phyloP scores from a whole-genome alignment of 192 early-diverging fungal species.

The Rhizophagus sp. region DNA sequence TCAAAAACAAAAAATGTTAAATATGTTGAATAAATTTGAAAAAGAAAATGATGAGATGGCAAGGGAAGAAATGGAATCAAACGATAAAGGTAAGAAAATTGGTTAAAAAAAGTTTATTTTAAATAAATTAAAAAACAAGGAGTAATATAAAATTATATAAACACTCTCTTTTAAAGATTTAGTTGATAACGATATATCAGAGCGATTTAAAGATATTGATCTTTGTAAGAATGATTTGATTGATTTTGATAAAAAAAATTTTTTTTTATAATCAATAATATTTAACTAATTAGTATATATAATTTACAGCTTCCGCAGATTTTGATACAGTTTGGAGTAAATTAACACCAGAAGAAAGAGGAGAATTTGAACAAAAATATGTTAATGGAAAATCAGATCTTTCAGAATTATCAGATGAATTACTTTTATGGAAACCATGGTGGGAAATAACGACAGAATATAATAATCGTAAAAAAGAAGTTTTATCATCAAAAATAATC shows the following conservation, averaged over 20 bases:
- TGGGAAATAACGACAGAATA: conserved; percentile 1
- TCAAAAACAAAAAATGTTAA: conserved; percentile 52
- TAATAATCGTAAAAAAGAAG: neutral
- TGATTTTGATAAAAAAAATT: conserved; percentile 9
- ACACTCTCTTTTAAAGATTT: neutral
- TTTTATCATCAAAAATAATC: neutral
- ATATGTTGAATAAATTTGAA: conserved; percentile 53
- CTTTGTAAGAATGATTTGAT: conserved; percentile 28
- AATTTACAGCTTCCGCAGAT: conserved; percentile 42
- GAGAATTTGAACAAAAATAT: conserved; percentile 48
- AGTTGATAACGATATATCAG: conserved; percentile 37
- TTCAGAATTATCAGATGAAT: neutral
- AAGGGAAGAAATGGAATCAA: conserved; percentile 36
- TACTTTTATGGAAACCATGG: conserved; percentile 31
- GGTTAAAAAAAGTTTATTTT: too few relatives aligned
- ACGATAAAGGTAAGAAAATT: conserved; percentile 25
- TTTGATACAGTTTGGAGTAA: conserved; percentile 49
- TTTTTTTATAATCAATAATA: too few relatives aligned
- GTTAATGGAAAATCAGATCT: conserved; percentile 2
- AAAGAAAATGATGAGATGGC: conserved; percentile 36
- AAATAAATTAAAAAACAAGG: too few relatives aligned
- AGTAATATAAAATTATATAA: neutral
- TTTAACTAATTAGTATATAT: conserved; percentile 12
- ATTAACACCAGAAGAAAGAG: conserved; percentile 48
- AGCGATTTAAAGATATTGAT: conserved; percentile 46